These are phyloP conservation scores for Nannochloropsis salina DNA, from an alignment of 108 stramenopile species.

Conservation along the genomic window DNA sequence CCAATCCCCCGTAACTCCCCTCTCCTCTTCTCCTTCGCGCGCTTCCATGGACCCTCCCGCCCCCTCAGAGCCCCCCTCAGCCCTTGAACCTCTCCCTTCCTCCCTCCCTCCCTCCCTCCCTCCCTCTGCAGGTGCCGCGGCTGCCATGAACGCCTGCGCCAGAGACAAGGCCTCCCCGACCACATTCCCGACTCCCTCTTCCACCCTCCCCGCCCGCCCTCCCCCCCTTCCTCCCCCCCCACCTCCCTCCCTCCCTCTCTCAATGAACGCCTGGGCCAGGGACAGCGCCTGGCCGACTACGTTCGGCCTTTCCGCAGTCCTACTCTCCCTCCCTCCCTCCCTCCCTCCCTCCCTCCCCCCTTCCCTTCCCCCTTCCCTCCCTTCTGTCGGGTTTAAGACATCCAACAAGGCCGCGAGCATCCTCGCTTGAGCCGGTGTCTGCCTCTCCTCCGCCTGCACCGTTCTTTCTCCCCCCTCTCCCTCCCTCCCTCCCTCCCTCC, in stretches of 20 bases:
- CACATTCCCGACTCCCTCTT: neutral
- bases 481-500: slow-evolving; percentile 10
- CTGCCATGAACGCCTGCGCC: neutral
- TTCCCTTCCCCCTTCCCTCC: no score
- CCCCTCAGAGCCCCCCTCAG: neutral
- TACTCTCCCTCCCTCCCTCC: neutral
- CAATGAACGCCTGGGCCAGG: neutral
- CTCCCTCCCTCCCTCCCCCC: neutral
- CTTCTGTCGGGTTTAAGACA: neutral
- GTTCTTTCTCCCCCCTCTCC: neutral
- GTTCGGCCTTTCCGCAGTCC: neutral
- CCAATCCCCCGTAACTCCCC: no score
- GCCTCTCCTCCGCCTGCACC: neutral
- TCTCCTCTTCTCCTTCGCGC: no score
- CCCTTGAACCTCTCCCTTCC: neutral
- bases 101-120: neutral
- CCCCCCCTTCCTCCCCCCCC: no score
- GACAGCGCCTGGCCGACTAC: neutral
- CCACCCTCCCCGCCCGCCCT: no score
- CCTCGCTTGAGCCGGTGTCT: neutral
- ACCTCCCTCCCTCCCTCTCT: slow-evolving; percentile 2
- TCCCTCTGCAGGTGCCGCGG: neutral
- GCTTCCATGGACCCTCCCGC: no score
- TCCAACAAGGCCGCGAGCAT: no score
- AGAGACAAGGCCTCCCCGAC: neutral